Percentiles rank a stretch among this genome's conserved stretches.
phyloP scores from a whole-genome alignment of 345 rosid species.

The Eucalyptus erythrocorys region DNA sequence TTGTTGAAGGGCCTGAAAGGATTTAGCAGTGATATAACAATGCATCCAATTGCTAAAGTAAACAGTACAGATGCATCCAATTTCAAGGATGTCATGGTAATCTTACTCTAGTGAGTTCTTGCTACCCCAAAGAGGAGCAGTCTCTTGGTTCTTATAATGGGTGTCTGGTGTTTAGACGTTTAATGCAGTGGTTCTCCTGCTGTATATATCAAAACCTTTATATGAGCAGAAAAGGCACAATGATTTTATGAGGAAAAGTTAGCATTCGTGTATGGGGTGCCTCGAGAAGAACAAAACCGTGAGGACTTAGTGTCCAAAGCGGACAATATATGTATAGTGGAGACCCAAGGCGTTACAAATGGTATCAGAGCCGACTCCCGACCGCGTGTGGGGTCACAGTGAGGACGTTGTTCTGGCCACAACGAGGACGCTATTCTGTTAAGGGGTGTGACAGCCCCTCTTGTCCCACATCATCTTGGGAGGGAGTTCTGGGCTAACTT shows the following conservation, averaged over 20 bases:
- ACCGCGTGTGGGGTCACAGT: no score
- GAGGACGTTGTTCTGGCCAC: no score
- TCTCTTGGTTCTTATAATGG: background rate
- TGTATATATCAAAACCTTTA: background rate
- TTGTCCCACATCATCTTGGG: no score
- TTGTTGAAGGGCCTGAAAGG: background rate
- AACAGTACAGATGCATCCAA: background rate
- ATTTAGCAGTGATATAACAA: background rate
- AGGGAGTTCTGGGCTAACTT: no score
- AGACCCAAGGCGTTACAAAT: no score
- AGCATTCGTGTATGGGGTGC: fast-evolving
- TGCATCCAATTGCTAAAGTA: background rate
- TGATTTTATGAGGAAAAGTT: background rate
- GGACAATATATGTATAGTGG: no score
- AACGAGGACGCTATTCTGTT: no score
- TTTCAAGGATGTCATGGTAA: background rate
- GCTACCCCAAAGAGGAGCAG: background rate
- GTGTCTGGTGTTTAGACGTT: background rate
- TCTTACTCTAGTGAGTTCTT: background rate
- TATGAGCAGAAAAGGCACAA: background rate
- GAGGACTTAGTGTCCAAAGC: no score
- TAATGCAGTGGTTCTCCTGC: background rate
- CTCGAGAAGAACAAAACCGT: no score
- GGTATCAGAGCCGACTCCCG: no score
- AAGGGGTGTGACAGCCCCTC: no score